These are phyloP conservation scores for Boletus eberwhitei DNA, from an alignment of 768 basidiomycete genomes.

Conservation along the genomic window DNA sequence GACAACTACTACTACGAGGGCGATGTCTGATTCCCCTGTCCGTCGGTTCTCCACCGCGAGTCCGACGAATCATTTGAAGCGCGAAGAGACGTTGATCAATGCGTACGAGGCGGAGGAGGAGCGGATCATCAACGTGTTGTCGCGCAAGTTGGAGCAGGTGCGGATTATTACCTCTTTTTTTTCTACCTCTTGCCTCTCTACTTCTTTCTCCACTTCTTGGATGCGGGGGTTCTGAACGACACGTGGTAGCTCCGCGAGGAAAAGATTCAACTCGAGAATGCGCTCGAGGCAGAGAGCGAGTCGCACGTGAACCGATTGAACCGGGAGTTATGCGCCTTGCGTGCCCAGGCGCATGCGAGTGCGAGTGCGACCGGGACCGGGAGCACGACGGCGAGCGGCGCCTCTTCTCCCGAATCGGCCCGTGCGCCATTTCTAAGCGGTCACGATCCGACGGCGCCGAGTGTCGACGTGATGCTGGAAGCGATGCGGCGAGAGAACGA, in stretches of 20 bases:
- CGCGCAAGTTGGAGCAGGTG: constrained; percentile 82
- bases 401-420: background rate
- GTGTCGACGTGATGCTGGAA: constrained; percentile 62
- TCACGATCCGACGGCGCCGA: constrained; percentile 36
- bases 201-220: background rate
- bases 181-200: no score
- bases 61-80: constrained; percentile 43
- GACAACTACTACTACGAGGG: no score
- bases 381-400: background rate
- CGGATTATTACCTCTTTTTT: background rate
- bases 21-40: constrained; percentile 45
- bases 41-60: constrained; percentile 54
- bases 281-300: constrained; percentile 82
- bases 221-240: background rate
- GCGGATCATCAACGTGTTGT: constrained; percentile 79
- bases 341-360: constrained; percentile 40
- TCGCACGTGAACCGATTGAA: constrained; percentile 76
- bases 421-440: constrained; percentile 4
- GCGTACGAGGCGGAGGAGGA: constrained; percentile 90
- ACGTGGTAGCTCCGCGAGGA: constrained; percentile 69
- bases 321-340: constrained; percentile 63
- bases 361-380: constrained; percentile 14
- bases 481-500: constrained; percentile 81
- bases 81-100: constrained; percentile 77
- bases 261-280: constrained; percentile 80